Base-by-base conservation (phyloP, 805 yeast species). In the Candida oleophila region DNA sequence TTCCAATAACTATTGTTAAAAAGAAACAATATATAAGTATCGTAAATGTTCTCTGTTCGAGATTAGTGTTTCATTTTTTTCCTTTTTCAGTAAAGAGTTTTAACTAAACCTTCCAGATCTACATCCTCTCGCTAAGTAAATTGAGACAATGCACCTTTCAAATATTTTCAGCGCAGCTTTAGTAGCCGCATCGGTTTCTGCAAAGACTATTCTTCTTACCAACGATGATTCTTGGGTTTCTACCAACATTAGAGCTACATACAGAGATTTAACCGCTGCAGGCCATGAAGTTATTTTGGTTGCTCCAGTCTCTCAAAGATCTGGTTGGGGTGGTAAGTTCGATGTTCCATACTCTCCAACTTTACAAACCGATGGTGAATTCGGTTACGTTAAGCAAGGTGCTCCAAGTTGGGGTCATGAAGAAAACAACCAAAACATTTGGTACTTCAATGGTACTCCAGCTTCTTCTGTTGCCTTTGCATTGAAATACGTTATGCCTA, bases 181-280 rank as follows among this genome's bases (percentile, higher is more conserved):
- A 22, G 19, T 42, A 8, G 37, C 45, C 35, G 38, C 39, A 15
- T 18, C 43, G 2, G 43, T 25, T n/a, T 19, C 43, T 43, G 43
- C 45, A 11, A 73, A 22, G 70, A 71, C 53, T 73, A 75, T 57
- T 49, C 59, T 78, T 18, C 64, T 78, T 35, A 73, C 83, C 49
- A 79, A 80, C 54, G 85, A 80, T 55, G 85, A 80, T 52, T 74
- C 78, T 16, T 80, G 80, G 79, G 77, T 75, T 2, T 64, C 82
- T 3, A 76, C 83, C 41, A 78, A 78, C 56, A 76, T 80, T 56
- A 73, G 84, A 57, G 81, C 83, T 14, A 61, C 79, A 11, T 80
- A 79, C 70, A 61, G 71, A 43, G 77, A 67, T 32, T 68, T 78
- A 50, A 69, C 59, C 22, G 54, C 55, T 9, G 81, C 76, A n/a